Evolutionary conservation across 1,284 basidiomycete species (phyloP), one percentile per base, ranked within the genome.

Genomic region (Tremellales sp.): DNA sequence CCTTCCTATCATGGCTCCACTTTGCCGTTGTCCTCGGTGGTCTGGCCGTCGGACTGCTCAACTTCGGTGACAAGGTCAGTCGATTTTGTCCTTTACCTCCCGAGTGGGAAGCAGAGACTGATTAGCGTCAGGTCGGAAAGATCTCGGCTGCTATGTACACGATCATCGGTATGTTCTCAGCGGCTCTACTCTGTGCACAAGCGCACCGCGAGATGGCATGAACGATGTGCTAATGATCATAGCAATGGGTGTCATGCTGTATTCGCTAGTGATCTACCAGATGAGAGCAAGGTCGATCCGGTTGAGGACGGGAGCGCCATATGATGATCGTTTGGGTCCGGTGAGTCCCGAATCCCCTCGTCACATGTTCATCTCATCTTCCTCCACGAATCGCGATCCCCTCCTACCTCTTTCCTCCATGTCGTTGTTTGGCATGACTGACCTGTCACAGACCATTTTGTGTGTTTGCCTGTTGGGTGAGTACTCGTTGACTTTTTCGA

Each of bases 211-310:
- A n/a, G n/a, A n/a, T n/a, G n/a, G n/a, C n/a, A n/a, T n/a, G n/a
- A n/a, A n/a, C n/a, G n/a, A n/a, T n/a, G n/a, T n/a, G n/a, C n/a
- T n/a, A n/a, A n/a, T n/a, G n/a, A n/a, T n/a, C n/a, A 4, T 64
- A 94, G 93, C 94, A 36, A 89, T 97, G 84, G 88, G 84, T 12
- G 91, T 97, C 59, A 97, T 97, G 94, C 72, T 91, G 26, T 97
- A 97, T 72, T 94, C 96, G 1, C 77, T 98, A 17, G 86, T 87
- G 60, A 91, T 91, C 39, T 97, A 93, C 73, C 93, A 97, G 74
- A 93, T 92, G 89, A 84, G 94, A 62, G 96, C 94, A 13, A 81
- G 83, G 25, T 90, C 92, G 21, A 99, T 99, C 68, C 84, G 93
- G 45, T 81, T 84, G 51, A 87, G 93, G 41, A 90, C 92, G 12